These are phyloP conservation scores for Nemania sp. DNA, from an alignment of 2,329 filamentous ascomycete genomes.

Conservation along the genomic window DNA sequence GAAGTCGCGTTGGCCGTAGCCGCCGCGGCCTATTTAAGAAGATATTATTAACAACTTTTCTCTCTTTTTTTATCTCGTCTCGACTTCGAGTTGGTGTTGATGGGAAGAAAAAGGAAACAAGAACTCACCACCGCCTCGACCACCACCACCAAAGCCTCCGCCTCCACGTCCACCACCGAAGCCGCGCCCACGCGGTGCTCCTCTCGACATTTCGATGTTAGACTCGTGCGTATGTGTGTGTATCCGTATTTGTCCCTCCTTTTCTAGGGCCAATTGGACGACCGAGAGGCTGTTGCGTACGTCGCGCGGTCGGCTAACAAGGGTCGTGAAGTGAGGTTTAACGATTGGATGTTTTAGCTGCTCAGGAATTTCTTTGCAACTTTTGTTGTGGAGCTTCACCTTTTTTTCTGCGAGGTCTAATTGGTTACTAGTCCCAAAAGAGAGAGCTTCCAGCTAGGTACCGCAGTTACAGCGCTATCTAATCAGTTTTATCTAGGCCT, in stretches of 20 bases:
- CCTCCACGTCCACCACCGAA: conserved; percentile 46
- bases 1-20: conserved; percentile 52
- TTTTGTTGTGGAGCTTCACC: conserved; percentile 28
- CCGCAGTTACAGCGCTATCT: too few species aligned
- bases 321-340: neutral
- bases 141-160: conserved; percentile 34
- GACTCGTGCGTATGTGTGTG: conserved; percentile 1
- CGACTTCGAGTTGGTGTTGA: neutral
- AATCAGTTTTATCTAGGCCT: too few species aligned
- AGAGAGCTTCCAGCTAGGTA: conserved; percentile 27
- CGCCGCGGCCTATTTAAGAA: conserved; percentile 48
- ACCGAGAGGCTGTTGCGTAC: neutral
- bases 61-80: neutral
- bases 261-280: conserved; percentile 19
- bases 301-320: conserved; percentile 12
- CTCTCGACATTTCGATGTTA: conserved; percentile 49
- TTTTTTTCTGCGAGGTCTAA: conserved; percentile 12
- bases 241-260: neutral
- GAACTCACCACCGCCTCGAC: conserved; percentile 46
- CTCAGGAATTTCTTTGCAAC: conserved; percentile 31
- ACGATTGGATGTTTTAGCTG: conserved; percentile 8
- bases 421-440: conserved; percentile 15
- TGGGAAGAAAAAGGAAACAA: neutral
- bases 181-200: conserved; percentile 51
- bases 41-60: conserved; percentile 28